phyloP scores from a whole-genome alignment of 768 basidiomycete species.

The Trametes gibbosa region DNA sequence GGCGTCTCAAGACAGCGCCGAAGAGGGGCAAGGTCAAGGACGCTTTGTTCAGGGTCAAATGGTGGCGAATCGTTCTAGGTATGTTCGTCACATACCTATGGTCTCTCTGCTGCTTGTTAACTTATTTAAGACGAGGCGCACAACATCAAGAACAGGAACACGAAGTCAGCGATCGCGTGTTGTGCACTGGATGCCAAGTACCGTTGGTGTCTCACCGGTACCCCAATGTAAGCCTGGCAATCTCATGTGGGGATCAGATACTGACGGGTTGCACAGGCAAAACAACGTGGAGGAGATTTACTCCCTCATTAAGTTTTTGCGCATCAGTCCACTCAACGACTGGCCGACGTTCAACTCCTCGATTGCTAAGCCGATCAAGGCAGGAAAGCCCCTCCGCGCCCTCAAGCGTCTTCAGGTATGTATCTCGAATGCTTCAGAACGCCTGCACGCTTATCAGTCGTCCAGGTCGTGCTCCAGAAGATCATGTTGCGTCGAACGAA shows the following conservation, averaged over 20 bases:
- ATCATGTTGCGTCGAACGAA: constrained; percentile 92
- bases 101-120: neutral
- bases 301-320: constrained; percentile 86
- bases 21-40: constrained; percentile 47
- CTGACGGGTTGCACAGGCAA: constrained; percentile 47
- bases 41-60: constrained; percentile 75
- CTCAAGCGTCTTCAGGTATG: constrained; percentile 82
- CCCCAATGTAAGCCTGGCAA: constrained; percentile 31
- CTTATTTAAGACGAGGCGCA: constrained; percentile 50
- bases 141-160: constrained; percentile 51
- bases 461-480: constrained; percentile 72
- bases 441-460: neutral
- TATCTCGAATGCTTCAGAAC: neutral
- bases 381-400: constrained; percentile 57
- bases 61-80: constrained; percentile 88
- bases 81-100: neutral
- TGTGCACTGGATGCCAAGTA: constrained; percentile 43
- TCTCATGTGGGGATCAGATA: neutral
- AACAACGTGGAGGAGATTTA: constrained; percentile 90
- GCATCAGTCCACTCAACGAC: constrained; percentile 75
- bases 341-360: constrained; percentile 77
- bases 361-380: constrained; percentile 79
- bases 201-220: constrained; percentile 53
- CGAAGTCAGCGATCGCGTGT: constrained; percentile 40
- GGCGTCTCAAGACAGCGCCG: constrained; percentile 42